Evolutionary conservation across 2,329 filamentous ascomycete species (phyloP).

Genomic region (Ophiosphaerella herpotricha): DNA sequence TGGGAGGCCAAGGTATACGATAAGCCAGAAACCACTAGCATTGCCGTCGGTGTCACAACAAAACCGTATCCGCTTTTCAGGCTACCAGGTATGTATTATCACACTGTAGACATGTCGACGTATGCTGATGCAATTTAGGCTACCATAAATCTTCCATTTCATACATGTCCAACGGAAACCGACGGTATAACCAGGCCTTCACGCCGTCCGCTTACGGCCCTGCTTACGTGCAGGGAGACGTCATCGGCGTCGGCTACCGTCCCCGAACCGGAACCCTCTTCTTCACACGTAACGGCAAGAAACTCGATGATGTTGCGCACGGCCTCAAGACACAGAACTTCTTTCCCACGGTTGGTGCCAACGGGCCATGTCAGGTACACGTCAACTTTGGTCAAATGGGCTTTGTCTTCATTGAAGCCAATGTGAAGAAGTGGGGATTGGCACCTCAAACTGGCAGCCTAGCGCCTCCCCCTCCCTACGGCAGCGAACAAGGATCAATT

Average conservation of each 20-base stretch:
- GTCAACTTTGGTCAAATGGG: constrained; percentile 98
- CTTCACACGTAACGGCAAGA: constrained; percentile 98
- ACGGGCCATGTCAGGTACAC: constrained; percentile 88
- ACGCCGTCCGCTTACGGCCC: constrained; percentile 78
- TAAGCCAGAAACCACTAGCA: constrained; percentile 83
- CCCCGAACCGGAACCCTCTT: constrained; percentile 94
- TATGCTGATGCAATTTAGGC: constrained; percentile 57
- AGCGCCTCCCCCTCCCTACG: constrained; percentile 93
- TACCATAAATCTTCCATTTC: constrained; percentile 92
- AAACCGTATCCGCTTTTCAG: constrained; percentile 97
- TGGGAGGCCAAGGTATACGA: constrained; percentile 99
- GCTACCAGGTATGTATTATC: constrained; percentile 72
- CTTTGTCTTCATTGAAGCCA: constrained; percentile 98
- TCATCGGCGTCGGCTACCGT: constrained; percentile 92
- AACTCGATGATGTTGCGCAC: constrained; percentile 90
- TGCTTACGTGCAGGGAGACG: constrained; percentile 86
- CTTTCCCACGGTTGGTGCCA: constrained; percentile 96
- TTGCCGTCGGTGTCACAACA: constrained; percentile 92
- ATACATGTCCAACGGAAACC: constrained; percentile 84
- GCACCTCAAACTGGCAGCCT: constrained; percentile 95
- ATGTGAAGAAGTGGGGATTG: constrained; percentile 99
- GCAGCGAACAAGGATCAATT: constrained; percentile 95
- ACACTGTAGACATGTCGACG: not conserved
- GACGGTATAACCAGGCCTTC: constrained; percentile 93
- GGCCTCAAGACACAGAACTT: constrained; percentile 95